phyloP scores from a whole-genome alignment of 1,284 basidiomycete genomes.

The Mycena sp. region DNA sequence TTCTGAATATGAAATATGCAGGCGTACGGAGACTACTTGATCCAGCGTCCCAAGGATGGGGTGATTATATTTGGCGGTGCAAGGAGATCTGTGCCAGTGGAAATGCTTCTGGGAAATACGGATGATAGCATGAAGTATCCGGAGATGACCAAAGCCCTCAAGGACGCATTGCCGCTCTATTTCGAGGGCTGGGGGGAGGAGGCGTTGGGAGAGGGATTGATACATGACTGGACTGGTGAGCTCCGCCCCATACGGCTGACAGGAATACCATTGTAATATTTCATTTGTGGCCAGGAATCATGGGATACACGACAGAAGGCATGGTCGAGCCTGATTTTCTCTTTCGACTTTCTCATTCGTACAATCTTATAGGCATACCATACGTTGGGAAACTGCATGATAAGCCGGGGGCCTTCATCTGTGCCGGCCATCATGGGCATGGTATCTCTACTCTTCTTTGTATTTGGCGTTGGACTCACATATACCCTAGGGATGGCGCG shows the following conservation, averaged over 20 bases:
- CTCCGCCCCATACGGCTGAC: neutral
- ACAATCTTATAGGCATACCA: conserved; percentile 31
- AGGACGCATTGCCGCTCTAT: conserved; percentile 23
- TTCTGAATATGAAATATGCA: neutral
- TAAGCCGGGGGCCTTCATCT: conserved; percentile 38
- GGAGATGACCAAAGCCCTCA: conserved; percentile 33
- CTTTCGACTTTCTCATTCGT: neutral
- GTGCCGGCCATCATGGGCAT: conserved; percentile 41
- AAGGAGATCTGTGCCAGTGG: conserved; percentile 32
- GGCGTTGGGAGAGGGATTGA: conserved; percentile 36
- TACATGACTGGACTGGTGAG: conserved; percentile 39
- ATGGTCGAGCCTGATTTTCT: neutral
- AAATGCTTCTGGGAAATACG: conserved; percentile 35
- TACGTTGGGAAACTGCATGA: conserved; percentile 39
- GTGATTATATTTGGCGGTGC: conserved; percentile 40
- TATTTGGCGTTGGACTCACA: neutral
- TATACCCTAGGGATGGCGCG: conserved; percentile 37
- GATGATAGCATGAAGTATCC: conserved; percentile 36
- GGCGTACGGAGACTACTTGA: conserved; percentile 38
- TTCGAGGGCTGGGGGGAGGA: conserved; percentile 35
- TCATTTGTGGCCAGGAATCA: conserved; percentile 25
- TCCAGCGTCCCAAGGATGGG: conserved; percentile 40
- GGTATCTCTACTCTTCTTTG: conserved; percentile 24
- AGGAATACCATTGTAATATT: neutral
- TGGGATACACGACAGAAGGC: conserved; percentile 39